A percentile compares a stretch with the other conserved stretches of the same genome.
Conservation (phyloP, 495 filamentous ascomycete species). For the Ramalina intermedia region DNA sequence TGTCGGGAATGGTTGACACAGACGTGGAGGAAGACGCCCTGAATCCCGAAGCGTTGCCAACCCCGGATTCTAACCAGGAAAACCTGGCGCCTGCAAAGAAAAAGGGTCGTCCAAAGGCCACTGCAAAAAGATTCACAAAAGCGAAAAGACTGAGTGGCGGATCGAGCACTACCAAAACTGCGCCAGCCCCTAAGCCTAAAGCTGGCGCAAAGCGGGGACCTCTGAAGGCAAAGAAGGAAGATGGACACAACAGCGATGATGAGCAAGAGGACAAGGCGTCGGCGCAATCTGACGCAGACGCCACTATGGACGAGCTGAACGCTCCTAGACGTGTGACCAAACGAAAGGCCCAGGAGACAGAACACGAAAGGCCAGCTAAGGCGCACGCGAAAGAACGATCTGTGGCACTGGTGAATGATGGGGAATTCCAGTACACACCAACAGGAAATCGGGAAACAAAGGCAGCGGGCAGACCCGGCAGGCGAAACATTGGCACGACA, state of each 20-base stretch:
- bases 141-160: conserved; percentile 29
- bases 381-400: background rate
- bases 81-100: conserved; percentile 22
- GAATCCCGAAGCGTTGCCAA: conserved; percentile 22
- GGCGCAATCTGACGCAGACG: conserved; percentile 9
- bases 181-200: conserved; percentile 21
- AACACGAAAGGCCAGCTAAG: conserved; percentile 15
- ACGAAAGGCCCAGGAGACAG: conserved; percentile 20
- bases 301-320: conserved; percentile 16
- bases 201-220: conserved; percentile 23
- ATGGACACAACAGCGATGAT: conserved; percentile 31
- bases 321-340: conserved; percentile 20
- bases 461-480: conserved; percentile 11
- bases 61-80: conserved; percentile 25
- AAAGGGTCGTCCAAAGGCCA: conserved; percentile 26
- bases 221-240: conserved; percentile 36
- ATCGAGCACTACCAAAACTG: conserved; percentile 22
- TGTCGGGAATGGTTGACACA: conserved; percentile 51
- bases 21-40: conserved; percentile 49
- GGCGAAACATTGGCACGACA: conserved; percentile 14
- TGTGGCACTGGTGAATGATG: conserved; percentile 20
- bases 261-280: conserved; percentile 37
- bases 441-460: conserved; percentile 20
- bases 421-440: conserved; percentile 37
- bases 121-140: conserved; percentile 19